Evolutionary conservation across 768 basidiomycete species (phyloP), one percentile per base, ranked within the genome.

Genomic region (Russula abietina): DNA sequence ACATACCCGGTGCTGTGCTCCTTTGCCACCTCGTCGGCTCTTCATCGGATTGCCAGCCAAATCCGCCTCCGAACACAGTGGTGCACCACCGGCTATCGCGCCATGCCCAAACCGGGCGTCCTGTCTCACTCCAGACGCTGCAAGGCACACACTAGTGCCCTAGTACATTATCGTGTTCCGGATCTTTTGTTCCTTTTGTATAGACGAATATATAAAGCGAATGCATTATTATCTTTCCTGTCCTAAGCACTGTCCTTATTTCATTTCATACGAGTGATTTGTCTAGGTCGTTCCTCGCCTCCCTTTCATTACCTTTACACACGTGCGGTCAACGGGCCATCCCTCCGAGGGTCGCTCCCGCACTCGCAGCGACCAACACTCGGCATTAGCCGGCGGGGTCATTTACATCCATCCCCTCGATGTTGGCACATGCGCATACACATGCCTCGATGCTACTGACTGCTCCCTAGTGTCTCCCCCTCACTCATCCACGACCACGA

Each of bases 131-230:
- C 14, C 6, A 22, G 17, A n/a, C 43, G 19, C 2, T 9, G 45
- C 46, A 24, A 24, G 12, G 48, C 22, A 45, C 43, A 45, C n/a
- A 45, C 43, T n/a, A 45, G 19, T 36, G 33, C 43, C 49, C 17
- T 61, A 55, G 26, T 50, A 62, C 53, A 39, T 24, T 57, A 39
- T 53, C 56, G 52, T 54, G 30, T 30, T 16, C 48, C 30, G 39
- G 52, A 30, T 64, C 63, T 64, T 60, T 64, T 64, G 58, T 64
- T 60, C 41, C 45, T 64, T 64, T 59, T 64, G 53, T 64, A 22
- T 59, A 28, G 16, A 36, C 38, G 26, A 33, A 62, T 63, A 36
- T 36, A 36, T 36, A 36, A 12, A 36, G 30, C 1, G n/a, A 30
- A n/a, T 24, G 26, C 26, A 17, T 55, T 50, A 30, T 49, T 50